Base-by-base conservation (phyloP, 805 yeast genomes). In the Candida bentonensis region DNA sequence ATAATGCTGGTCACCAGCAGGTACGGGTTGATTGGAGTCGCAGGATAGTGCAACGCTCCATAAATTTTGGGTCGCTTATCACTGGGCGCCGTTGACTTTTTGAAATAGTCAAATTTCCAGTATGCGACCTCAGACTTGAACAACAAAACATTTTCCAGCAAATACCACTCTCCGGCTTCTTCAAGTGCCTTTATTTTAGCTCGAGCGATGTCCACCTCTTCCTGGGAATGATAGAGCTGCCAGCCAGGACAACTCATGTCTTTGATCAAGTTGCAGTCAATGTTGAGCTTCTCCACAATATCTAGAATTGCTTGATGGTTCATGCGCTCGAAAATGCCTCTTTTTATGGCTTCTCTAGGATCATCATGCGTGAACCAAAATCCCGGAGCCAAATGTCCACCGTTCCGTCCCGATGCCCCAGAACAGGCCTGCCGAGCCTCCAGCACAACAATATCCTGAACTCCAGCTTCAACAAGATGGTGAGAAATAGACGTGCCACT, bases 351-450 rank as follows among this genome's bases (percentile, higher is more conserved):
- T 13, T 25, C 27, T 25, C 13, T 25, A n/a, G n/a, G n/a, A 13
- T 13, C 27, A 25, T 25, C 11, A 13, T 13, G 7, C 13, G 27
- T 25, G 27, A 25, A 25, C 27, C 27, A 25, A 13, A 9, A 25
- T 13, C 11, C 27, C 2, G 73, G 73, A 40, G 68, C 67, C 45
- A 71, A 49, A 49, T 70, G 75, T 2, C 75, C 75, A 21, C 75
- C 74, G 47, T 70, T 70, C 44, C 74, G 55, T 4, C 71, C 74
- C 1, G 73, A 66, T 4, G 74, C 74, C 26, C 71, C 70, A 7
- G 65, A 56, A 41, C 69, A 65, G 4, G 57, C 47, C 21, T 58
- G 61, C 40, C 71, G 55, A 2, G 73, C 74, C 49, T 71, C 75
- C 5, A 65, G 55, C 51, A 70, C 40, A 2, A 57, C 58, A 3